phyloP scores from a whole-genome alignment of 2,329 filamentous ascomycete species.

The Coniochaeta sp. region DNA sequence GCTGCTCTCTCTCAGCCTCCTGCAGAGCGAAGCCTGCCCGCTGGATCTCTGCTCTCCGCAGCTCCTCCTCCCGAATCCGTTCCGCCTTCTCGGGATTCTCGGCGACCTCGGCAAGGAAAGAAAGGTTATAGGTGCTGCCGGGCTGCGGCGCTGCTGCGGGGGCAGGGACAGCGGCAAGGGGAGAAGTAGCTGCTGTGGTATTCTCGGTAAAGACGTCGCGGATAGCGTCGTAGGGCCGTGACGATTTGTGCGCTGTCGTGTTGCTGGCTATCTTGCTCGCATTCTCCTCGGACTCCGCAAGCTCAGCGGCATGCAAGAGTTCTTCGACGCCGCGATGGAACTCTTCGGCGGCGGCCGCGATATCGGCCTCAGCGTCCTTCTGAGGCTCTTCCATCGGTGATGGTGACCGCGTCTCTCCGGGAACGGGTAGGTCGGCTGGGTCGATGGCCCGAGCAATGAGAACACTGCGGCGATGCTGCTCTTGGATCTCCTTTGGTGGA shows the following conservation, averaged over 20 bases:
- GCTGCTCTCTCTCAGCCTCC: background rate
- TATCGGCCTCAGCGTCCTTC: background rate
- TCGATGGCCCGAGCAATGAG: constrained; percentile 12
- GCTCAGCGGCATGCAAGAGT: constrained; percentile 6
- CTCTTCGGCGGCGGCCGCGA: background rate
- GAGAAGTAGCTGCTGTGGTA: background rate
- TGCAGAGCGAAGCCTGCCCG: background rate
- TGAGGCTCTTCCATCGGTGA: background rate
- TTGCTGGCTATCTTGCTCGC: constrained; percentile 12
- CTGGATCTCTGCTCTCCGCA: background rate
- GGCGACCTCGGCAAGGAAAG: constrained; percentile 23
- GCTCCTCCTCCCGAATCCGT: background rate
- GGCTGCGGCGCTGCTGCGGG: constrained; percentile 1
- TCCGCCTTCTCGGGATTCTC: constrained; percentile 8
- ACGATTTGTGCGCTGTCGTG: constrained; percentile 13
- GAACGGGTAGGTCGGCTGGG: constrained; percentile 4
- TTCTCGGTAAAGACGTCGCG: constrained; percentile 31
- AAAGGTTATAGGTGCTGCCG: constrained; percentile 18
- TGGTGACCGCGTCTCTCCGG: background rate
- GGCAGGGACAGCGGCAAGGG: constrained; percentile 13
- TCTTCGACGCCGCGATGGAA: background rate
- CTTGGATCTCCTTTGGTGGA: constrained; percentile 12
- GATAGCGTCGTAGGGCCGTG: constrained; percentile 36
- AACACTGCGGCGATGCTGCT: constrained; percentile 10
- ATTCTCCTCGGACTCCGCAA: constrained; percentile 7